A percentile compares a stretch with the other conserved stretches of the same genome.
These are phyloP conservation scores for Verbascum thapsus DNA, from an alignment of 257 asterid species.

Conservation along the genomic window DNA sequence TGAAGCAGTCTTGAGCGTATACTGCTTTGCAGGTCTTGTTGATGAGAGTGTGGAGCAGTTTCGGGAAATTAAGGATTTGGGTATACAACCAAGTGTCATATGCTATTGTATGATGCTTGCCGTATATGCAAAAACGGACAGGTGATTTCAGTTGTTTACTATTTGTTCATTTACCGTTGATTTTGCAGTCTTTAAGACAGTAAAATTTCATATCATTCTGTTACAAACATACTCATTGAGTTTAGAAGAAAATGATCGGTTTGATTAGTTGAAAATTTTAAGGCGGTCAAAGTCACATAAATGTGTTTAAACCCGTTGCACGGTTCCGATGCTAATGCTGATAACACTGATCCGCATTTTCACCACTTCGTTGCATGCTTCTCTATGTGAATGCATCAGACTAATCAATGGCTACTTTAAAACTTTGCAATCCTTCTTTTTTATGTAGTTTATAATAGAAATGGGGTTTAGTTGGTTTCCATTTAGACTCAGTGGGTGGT, in stretches of 20 bases:
- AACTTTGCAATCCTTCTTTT: constrained; percentile 11
- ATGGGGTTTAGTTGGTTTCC: constrained; percentile 18
- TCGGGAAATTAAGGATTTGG: constrained; percentile 79
- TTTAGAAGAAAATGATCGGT: neutral
- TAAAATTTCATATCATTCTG: neutral
- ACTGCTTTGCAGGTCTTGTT: constrained; percentile 88
- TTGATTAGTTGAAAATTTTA: constrained; percentile 10
- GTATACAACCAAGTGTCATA: constrained; percentile 84
- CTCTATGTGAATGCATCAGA: constrained; percentile 8
- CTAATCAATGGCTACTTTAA: neutral
- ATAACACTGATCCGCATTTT: constrained; percentile 1
- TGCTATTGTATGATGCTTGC: constrained; percentile 97
- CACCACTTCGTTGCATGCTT: constrained; percentile 5
- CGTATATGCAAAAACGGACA: constrained; percentile 68
- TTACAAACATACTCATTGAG: neutral
- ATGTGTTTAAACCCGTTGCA: neutral
- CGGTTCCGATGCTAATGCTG: neutral
- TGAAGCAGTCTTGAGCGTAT: constrained; percentile 91
- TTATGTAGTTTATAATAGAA: neutral
- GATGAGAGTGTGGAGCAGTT: constrained; percentile 93
- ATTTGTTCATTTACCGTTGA: constrained; percentile 27
- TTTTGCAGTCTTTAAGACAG: constrained; percentile 19
- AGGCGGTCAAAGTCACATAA: constrained; percentile 3
- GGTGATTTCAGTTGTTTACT: constrained; percentile 47
- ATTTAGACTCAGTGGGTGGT: neutral